These are phyloP conservation scores for Botrytis pseudocinerea DNA, from an alignment of 2,329 filamentous ascomycete genomes.

Conservation along the genomic window DNA sequence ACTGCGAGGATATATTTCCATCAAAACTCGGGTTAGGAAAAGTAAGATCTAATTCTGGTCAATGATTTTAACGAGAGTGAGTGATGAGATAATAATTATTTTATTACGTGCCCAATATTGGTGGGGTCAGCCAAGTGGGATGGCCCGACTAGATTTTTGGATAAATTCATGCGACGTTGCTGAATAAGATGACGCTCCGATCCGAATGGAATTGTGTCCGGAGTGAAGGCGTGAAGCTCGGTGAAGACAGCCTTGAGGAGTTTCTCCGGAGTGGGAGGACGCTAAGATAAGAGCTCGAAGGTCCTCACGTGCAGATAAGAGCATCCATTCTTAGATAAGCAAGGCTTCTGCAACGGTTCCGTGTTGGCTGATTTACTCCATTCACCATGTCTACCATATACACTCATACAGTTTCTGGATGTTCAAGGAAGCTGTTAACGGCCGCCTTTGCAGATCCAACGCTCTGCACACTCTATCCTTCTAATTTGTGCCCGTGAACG, in stretches of 20 bases:
- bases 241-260: background rate
- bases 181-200: conserved; percentile 1
- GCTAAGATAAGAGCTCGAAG: conserved; percentile 15
- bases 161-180: background rate
- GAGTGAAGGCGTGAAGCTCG: background rate
- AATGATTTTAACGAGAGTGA: background rate
- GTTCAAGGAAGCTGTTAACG: background rate
- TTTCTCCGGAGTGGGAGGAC: background rate
- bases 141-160: conserved; percentile 6
- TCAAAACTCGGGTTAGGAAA: conserved; percentile 9
- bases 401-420: background rate
- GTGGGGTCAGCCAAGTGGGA: conserved; percentile 3
- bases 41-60: background rate
- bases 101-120: background rate
- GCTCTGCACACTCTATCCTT: no score
- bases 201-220: background rate
- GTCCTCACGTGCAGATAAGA: conserved; percentile 15
- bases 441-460: no score
- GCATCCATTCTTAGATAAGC: conserved; percentile 18
- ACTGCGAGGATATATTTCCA: conserved; percentile 18
- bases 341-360: conserved; percentile 8
- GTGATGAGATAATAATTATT: background rate
- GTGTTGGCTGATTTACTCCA: background rate
- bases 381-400: background rate
- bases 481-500: no score